These are phyloP conservation scores for Magnusiomyces tetraspermus DNA, from an alignment of 1,139 yeast genomes.

Conservation along the genomic window DNA sequence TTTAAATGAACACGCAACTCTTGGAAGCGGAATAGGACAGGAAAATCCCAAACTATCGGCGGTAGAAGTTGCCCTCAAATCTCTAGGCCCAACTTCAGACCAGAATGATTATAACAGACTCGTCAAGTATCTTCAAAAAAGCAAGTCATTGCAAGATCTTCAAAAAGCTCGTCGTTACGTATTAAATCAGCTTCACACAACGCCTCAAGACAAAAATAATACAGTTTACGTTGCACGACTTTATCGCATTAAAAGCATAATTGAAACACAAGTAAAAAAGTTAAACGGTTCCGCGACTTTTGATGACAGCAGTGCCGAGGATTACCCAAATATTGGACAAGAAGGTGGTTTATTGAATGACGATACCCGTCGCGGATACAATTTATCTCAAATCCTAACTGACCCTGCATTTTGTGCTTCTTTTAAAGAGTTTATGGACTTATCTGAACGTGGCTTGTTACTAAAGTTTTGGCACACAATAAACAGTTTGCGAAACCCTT, in stretches of 20 bases:
- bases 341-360: constrained; percentile 5
- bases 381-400: constrained; percentile 36
- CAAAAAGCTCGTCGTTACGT: constrained; percentile 39
- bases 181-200: constrained; percentile 34
- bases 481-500: constrained; percentile 61
- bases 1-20: constrained; percentile 51
- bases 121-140: constrained; percentile 32
- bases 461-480: constrained; percentile 61
- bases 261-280: constrained; percentile 24
- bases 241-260: constrained; percentile 22
- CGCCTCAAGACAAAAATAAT: constrained; percentile 19
- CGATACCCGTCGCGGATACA: constrained; percentile 30
- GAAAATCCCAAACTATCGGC: constrained; percentile 11
- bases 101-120: constrained; percentile 38
- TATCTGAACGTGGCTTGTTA: constrained; percentile 36
- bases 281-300: constrained; percentile 21
- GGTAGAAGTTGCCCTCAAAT: not conserved
- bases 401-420: constrained; percentile 41
- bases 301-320: not conserved
- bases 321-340: not conserved
- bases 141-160: constrained; percentile 34
- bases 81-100: constrained; percentile 28
- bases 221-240: constrained; percentile 25
- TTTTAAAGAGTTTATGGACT: constrained; percentile 51
- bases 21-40: constrained; percentile 4